Evolutionary conservation across 2,329 filamentous ascomycete genomes (phyloP), one percentile per base, ranked within the genome.

Genomic region (Tolypocladium nubicola): DNA sequence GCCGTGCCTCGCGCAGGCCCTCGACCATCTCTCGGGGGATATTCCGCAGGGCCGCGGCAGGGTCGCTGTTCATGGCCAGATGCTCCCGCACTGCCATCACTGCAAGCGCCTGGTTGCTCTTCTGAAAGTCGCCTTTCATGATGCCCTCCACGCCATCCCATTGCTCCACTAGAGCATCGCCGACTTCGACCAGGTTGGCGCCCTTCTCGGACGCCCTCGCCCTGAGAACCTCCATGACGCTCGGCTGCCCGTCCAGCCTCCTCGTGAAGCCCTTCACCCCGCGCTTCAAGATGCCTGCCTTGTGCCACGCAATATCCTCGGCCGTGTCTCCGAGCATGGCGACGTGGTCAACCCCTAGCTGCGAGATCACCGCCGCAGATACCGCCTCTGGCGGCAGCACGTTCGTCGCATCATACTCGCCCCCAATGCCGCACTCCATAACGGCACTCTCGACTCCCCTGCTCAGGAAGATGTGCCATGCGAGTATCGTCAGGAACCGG

Each of bases 331-430:
- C 92, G 40, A 97, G 77, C 79, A 96, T 85, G 5, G 81, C 84
- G 1, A 87, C 85, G 70, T 97, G 92, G 65, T 97, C 92, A 59
- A 96, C 87, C 4, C 90, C 91, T 49, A 97, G 71, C 65, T 87
- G 90, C 23, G 90, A 86, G 41, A 97, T 85, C 0, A 87, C 88
- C 1, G 85, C 82, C 1, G 85, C 86, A 8, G 82, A 85, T 1
- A 91, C 87, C 14, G 82, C 79, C 13, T 79, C 76, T 0, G 73
- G 57, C 0, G 78, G 77, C 7, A 99, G 72, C 26, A 97, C 82
- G 67, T 97, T 97, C 11, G 94, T 99, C 35, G 88, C 88, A 67
- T 97, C 93, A 66, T 91, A 91, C 73, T 96, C 90, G 53, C 92
- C 94, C 19, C 94, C 94, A 61, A 97, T 95, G 0, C 94, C 94